A percentile compares a stretch with the other conserved stretches of the same genome.
phyloP scores from a whole-genome alignment of 164 flowering plant genomes.

The Umbilicus rupestris region DNA sequence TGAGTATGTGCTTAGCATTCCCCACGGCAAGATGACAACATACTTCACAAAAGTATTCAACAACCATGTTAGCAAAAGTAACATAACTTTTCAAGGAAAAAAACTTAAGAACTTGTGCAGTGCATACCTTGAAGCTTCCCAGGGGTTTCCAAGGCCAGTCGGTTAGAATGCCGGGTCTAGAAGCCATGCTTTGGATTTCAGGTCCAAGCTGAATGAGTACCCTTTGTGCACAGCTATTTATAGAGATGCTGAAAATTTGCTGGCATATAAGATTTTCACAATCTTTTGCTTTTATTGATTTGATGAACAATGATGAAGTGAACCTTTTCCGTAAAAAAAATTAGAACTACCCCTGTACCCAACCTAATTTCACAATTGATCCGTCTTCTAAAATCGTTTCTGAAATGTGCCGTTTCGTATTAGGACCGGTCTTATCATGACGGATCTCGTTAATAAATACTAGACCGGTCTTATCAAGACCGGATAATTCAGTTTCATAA shows the following conservation, averaged over 20 bases:
- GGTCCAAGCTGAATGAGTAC: neutral
- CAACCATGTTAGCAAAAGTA: neutral
- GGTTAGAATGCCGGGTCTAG: slow-evolving; percentile 18
- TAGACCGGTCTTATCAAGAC: too few relatives aligned
- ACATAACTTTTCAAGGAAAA: neutral
- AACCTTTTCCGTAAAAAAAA: too few relatives aligned
- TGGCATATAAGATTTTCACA: neutral
- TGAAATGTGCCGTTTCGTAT: too few relatives aligned
- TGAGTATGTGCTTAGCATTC: slow-evolving; percentile 21
- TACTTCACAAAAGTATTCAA: slow-evolving; percentile 35
- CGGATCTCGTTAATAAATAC: too few relatives aligned
- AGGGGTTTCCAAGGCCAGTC: slow-evolving; percentile 54
- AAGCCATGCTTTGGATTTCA: neutral
- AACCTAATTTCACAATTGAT: too few relatives aligned
- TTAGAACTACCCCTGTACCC: too few relatives aligned
- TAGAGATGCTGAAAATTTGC: neutral
- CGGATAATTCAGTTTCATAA: too few relatives aligned
- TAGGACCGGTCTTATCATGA: too few relatives aligned
- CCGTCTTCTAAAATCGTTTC: too few relatives aligned
- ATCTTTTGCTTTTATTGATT: neutral
- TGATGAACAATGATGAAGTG: too few relatives aligned
- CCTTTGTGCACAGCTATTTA: neutral
- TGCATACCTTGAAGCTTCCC: slow-evolving; percentile 38
- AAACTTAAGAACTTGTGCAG: neutral
- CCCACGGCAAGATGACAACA: slow-evolving; percentile 40